Evolutionary conservation across 768 basidiomycete genomes (phyloP), one percentile per base, ranked within the genome.

Genomic region (Xerocomellus intermedius): DNA sequence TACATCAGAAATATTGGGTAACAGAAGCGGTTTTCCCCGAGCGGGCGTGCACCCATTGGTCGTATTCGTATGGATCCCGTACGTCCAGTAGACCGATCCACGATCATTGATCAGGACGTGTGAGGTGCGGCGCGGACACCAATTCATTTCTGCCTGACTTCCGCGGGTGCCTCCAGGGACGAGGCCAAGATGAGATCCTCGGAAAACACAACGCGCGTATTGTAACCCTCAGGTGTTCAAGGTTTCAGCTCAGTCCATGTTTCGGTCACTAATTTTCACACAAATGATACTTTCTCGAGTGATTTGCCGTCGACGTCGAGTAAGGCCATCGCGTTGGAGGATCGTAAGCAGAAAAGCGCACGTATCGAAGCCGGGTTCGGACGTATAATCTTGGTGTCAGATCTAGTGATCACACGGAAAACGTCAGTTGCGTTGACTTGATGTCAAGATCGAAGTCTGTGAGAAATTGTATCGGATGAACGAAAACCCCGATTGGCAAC

Each of bases 381-480:
- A 43, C 7, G 14, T 39, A 17, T 12, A 14, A 38, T 14, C 7
- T 24, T 13, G 16, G 8, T 48, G 37, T 50, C 19, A 36, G 49
- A 52, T 53, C 49, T 28, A 12, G 41, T 14, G 44, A 45, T 51
- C 28, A 38, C 32, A 9, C 9, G 44, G 39, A 35, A 48, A 42
- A 48, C 22, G 39, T 42, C 33, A 28, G 28, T 41, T 46, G 26
- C 50, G 26, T n/a, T 28, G 24, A 4, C 17, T 22, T 7, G 37
- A 28, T 56, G 53, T 45, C 50, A 52, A 52, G 43, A 61, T 56
- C 42, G 59, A 60, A 61, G 58, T 48, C 28, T 44, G 45, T 56
- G 42, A 42, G 55, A 56, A 37, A 47, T n/a, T 13, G 19, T 6
- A 32, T 36, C 42, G 35, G 52, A 53, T 38, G 32, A 45, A 49